phyloP scores from a whole-genome alignment of 202 grass and related monocot genomes.

The Elaeis oleifera region DNA sequence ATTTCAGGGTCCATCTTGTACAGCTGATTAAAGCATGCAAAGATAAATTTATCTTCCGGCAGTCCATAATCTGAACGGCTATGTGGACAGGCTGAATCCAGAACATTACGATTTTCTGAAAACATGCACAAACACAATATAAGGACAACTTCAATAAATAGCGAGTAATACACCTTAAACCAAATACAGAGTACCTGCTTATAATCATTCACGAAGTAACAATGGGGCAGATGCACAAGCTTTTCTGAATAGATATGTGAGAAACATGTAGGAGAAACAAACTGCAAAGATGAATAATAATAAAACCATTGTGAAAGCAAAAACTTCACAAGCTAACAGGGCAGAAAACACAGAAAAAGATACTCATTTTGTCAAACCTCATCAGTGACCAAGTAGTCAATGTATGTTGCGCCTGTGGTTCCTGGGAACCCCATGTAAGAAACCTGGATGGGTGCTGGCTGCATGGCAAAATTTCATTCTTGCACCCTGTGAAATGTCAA shows the following conservation, averaged over 20 bases:
- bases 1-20: constrained; percentile 99
- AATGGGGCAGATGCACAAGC: constrained; percentile 80
- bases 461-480: constrained; percentile 83
- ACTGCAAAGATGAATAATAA: constrained; percentile 35
- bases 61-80: constrained; percentile 91
- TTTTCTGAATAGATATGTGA: constrained; percentile 88
- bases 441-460: constrained; percentile 74
- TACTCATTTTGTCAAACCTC: constrained; percentile 32
- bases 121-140: background rate
- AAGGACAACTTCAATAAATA: constrained; percentile 17
- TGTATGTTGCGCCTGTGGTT: constrained; percentile 74
- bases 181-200: constrained; percentile 43
- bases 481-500: constrained; percentile 39
- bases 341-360: background rate
- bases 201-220: constrained; percentile 91
- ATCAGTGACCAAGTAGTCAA: constrained; percentile 81
- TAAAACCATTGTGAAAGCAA: constrained; percentile 11
- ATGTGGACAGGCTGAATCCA: constrained; percentile 50
- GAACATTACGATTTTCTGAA: constrained; percentile 76
- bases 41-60: constrained; percentile 90
- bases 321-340: constrained; percentile 1
- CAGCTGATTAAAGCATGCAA: constrained; percentile 99
- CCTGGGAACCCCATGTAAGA: constrained; percentile 93
- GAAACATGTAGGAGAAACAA: constrained; percentile 66
- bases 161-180: background rate